Evolutionary conservation across 2,329 filamentous ascomycete species (phyloP).

Genomic region (Fusarium clavum): DNA sequence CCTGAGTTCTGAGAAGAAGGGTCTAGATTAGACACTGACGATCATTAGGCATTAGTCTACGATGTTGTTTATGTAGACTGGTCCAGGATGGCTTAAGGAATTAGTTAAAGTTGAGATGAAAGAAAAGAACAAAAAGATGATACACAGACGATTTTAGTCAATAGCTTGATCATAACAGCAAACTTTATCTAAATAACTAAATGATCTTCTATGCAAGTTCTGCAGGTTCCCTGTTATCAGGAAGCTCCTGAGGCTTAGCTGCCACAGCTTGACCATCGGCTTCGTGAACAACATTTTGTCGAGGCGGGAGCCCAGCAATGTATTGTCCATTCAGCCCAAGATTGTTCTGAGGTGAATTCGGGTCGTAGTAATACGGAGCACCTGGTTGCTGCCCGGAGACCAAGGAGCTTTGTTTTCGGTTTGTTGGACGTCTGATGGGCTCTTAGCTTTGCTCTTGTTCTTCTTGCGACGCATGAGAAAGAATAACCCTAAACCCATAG

Average conservation of each 20-base stretch:
- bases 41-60: neutral
- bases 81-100: no score
- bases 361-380: conserved; percentile 3
- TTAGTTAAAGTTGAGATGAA: neutral
- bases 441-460: conserved; percentile 7
- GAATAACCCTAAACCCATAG: neutral
- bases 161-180: neutral
- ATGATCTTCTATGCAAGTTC: conserved; percentile 11
- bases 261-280: conserved; percentile 11
- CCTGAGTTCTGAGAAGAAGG: neutral
- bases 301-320: neutral
- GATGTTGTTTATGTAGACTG: neutral
- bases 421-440: neutral
- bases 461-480: conserved; percentile 16
- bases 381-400: conserved; percentile 3
- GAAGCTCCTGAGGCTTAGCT: conserved; percentile 26
- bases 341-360: neutral
- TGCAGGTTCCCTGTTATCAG: conserved; percentile 2
- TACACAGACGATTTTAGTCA: neutral
- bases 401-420: neutral
- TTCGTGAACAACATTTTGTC: conserved; percentile 17
- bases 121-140: neutral
- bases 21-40: neutral
- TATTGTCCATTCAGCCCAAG: neutral
- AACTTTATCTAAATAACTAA: neutral